Evolutionary conservation across 2,329 filamentous ascomycete species (phyloP), one percentile per base, ranked within the genome.

Genomic region (Diplodia sapinea): DNA sequence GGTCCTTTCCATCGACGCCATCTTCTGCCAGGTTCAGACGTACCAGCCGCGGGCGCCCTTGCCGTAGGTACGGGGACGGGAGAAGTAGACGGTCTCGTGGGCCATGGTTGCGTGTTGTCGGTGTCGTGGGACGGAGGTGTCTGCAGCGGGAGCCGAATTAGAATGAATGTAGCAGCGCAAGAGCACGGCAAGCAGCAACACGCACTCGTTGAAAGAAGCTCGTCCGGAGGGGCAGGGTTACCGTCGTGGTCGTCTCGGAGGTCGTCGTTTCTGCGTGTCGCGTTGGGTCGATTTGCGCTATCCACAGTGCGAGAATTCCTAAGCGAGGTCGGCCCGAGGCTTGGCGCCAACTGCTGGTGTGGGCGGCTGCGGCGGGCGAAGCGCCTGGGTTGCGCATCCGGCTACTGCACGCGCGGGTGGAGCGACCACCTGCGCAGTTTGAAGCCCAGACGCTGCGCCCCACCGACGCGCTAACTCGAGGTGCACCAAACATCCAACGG

Each of bases 11-110:
- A 69, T 61, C 4, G 33, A 68, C 11, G 20, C 47, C 33, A 29
- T 47, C 12, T 36, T 20, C 13, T 33, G 38, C 29, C n/a, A 11
- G 13, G 59, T 55, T 40, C 36, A 69, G 71, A 86, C 91, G 82
- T 93, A 97, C 94, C 94, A 97, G 82, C 85, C 84, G 84, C 94
- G 91, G 83, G 92, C 87, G 86, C 94, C 94, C 90, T 97, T 97
- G 88, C 94, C 94, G 89, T 96, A 97, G 83, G 84, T 93, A 85
- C 94, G 91, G 81, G 95, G 95, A 84, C 95, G 94, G 81, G 93
- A 97, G 90, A 96, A 97, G 94, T 94, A 99, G 86, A 98, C 93
- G 81, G 91, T 93, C 88, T 98, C 94, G 93, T 92, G 90, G 84
- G 89, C 89, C 89, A 92, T 92, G 80, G 80, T 90, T 84, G 83